Conservation (phyloP, 495 filamentous ascomycete genomes). For the Cercophora scortea region DNA sequence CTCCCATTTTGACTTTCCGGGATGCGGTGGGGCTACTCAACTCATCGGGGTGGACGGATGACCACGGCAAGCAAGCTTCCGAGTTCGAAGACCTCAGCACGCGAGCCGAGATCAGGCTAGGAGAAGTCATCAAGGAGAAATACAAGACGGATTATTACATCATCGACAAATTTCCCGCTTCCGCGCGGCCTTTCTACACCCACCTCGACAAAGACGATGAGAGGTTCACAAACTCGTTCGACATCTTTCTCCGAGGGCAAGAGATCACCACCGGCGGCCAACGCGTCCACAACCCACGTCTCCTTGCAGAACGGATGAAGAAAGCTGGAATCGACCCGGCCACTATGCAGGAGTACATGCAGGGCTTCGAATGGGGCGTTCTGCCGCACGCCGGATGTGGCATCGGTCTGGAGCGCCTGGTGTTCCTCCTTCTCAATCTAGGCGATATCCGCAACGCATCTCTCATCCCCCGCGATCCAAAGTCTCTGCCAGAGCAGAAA, state of each 20-base stretch:
- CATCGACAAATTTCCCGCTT: constrained; percentile 84
- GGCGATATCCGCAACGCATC: constrained; percentile 87
- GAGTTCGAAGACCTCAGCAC: constrained; percentile 74
- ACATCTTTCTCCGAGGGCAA: constrained; percentile 91
- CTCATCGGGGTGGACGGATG: constrained; percentile 69
- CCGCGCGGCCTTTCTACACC: constrained; percentile 87
- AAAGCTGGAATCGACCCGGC: constrained; percentile 65
- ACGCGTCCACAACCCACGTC: constrained; percentile 73
- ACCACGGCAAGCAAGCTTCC: constrained; percentile 60
- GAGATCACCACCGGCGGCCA: constrained; percentile 89
- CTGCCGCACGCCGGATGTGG: constrained; percentile 88
- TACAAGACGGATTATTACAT: constrained; percentile 89
- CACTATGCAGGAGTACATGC: constrained; percentile 78
- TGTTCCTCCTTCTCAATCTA: constrained; percentile 76
- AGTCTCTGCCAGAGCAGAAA: constrained; percentile 57
- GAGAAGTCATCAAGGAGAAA: constrained; percentile 74
- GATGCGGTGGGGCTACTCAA: constrained; percentile 76
- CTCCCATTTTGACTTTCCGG: constrained; percentile 70
- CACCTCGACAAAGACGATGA: constrained; percentile 75
- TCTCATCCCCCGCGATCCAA: constrained; percentile 77
- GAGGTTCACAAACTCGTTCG: constrained; percentile 80
- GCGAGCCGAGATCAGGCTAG: constrained; percentile 79
- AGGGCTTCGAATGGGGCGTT: constrained; percentile 79
- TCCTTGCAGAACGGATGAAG: constrained; percentile 72
- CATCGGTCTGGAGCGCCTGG: constrained; percentile 78